Conservation (phyloP, 805 yeast genomes). For the Candida nitratophila region DNA sequence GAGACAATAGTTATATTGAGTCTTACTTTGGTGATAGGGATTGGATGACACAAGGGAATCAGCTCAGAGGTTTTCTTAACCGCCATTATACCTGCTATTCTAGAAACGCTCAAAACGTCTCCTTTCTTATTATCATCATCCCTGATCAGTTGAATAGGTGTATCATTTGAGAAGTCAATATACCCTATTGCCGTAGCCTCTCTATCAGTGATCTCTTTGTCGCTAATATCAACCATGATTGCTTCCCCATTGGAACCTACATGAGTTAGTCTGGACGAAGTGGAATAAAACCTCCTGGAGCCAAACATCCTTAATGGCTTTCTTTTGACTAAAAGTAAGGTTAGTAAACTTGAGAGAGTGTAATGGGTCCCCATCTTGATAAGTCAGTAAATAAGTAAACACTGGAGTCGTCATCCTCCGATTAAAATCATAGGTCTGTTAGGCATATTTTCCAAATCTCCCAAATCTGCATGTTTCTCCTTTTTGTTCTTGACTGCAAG, state of each 20-base stretch:
- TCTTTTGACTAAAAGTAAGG: not conserved
- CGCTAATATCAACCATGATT: slow-evolving; percentile 42
- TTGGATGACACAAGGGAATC: slow-evolving; percentile 46
- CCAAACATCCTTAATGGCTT: not conserved
- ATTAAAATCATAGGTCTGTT: slow-evolving; percentile 52
- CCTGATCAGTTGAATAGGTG: slow-evolving; percentile 25
- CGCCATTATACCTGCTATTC: slow-evolving; percentile 48
- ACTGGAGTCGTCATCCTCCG: slow-evolving; percentile 37
- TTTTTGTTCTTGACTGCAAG: slow-evolving; percentile 39
- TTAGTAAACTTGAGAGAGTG: not conserved
- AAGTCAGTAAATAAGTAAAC: not conserved
- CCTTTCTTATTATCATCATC: slow-evolving; percentile 40
- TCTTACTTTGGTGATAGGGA: slow-evolving; percentile 33
- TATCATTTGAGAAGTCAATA: slow-evolving; percentile 30
- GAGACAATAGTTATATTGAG: slow-evolving; percentile 22
- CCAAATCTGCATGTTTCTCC: slow-evolving; percentile 46
- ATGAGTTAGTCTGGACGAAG: slow-evolving; percentile 3
- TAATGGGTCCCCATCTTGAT: no score
- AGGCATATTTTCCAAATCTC: slow-evolving; percentile 35
- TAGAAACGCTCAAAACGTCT: slow-evolving; percentile 40
- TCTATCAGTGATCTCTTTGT: slow-evolving; percentile 32
- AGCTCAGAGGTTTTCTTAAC: slow-evolving; percentile 38
- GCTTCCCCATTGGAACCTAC: slow-evolving; percentile 17
- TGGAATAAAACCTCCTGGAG: not conserved
- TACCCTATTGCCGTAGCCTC: slow-evolving; percentile 37